Evolutionary conservation across 164 flowering plant genomes (phyloP), one percentile per base, ranked within the genome.

Genomic region (Taxillus chinensis): DNA sequence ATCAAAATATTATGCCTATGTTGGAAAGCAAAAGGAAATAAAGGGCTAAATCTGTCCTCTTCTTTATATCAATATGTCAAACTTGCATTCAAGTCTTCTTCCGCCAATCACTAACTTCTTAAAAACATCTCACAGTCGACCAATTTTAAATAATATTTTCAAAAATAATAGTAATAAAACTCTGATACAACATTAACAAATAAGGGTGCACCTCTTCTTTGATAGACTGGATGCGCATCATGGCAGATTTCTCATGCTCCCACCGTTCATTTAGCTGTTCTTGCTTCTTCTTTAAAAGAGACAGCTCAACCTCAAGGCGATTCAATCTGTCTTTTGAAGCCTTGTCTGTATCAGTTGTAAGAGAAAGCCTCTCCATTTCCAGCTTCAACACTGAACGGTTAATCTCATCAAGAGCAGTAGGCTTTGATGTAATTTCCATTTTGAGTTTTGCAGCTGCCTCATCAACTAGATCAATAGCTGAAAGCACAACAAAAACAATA

Each of bases 401-500:
- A 39, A 87, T 84, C 74, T 92, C 96, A 80, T 87, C 95, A 45
- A 92, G 84, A 12, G 87, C 92, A 62, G 90, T 92, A 54, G 98
- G 95, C 68, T 92, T 92, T 43, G 96, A 89, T 59, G 98, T 89
- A 37, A 92, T 92, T 74, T 92, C 96, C 98, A 92, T 87, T 71
- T 92, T 92, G 73, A 92, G 72, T 68, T 89, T 92, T 38, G 98
- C 96, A 60, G 96, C 98, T 41, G 98, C 98, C 77, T 92, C 98
- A 74, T 92, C 98, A 52, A 92, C 96, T 38, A 89, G 75, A 74
- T 92, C 98, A 75, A 92, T 92, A 41, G 98, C 98, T 92, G 95
- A 62, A 80, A 54, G 49, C 49, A 9, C 9, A 70, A 67, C 50
- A 45, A 15, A 49, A 14, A 14, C 46, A 38, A 39, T 50, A 72